Conservation (phyloP, 1,139 yeast species). For the Sugiyamaella sp. region DNA sequence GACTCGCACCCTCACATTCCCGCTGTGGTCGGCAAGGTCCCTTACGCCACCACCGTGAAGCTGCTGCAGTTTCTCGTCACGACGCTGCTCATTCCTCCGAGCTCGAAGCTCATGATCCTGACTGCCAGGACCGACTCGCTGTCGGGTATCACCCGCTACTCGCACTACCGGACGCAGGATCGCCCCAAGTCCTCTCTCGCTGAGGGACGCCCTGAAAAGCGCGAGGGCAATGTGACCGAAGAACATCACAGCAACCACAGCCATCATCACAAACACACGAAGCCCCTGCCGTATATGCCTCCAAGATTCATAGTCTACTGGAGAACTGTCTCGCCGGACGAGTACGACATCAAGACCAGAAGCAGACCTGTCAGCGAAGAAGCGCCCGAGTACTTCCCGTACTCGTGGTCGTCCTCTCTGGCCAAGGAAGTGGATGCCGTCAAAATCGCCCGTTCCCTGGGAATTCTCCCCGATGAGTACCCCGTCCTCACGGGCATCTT, state of each 20-base stretch:
- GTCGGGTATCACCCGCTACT: constrained; percentile 15
- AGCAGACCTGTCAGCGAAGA: neutral
- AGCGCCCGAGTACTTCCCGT: constrained; percentile 17
- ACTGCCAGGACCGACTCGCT: constrained; percentile 25
- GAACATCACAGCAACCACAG: constrained; percentile 2
- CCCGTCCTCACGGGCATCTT: constrained; percentile 67
- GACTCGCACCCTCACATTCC: constrained; percentile 63
- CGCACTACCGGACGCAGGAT: constrained; percentile 17
- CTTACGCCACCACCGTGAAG: constrained; percentile 54
- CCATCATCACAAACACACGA: constrained; percentile 7
- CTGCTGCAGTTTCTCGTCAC: constrained; percentile 37
- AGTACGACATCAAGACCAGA: neutral
- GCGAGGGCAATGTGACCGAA: neutral
- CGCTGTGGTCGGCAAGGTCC: constrained; percentile 58
- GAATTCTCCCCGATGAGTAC: constrained; percentile 36
- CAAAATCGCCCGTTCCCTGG: constrained; percentile 29
- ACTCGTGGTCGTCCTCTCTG: constrained; percentile 29
- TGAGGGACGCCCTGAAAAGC: constrained; percentile 1
- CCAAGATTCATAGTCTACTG: constrained; percentile 31
- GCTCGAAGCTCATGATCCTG: constrained; percentile 34
- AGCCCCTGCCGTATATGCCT: constrained; percentile 16
- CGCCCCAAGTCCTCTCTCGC: constrained; percentile 6
- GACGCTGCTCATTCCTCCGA: constrained; percentile 37
- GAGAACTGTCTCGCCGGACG: constrained; percentile 31
- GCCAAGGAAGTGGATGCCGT: constrained; percentile 27